Percentiles rank a stretch among this genome's conserved stretches.
Conservation (phyloP, 345 rosid species). For the Carallia brachiata region DNA sequence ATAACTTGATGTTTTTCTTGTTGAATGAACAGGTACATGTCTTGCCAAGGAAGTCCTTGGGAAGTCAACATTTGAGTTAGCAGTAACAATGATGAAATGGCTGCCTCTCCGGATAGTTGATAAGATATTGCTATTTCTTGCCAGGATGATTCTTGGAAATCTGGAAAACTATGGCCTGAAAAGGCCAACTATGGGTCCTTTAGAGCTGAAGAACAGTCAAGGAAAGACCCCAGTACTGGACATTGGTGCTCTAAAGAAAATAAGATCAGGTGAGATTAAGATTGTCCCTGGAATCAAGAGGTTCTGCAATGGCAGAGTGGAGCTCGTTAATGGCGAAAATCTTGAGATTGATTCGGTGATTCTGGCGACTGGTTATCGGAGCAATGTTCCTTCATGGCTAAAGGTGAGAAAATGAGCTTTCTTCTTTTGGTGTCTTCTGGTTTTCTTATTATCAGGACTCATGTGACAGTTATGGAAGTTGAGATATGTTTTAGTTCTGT, state of each 20-base stretch:
- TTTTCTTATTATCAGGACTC: slow-evolving; percentile 9
- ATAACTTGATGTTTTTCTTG: background rate
- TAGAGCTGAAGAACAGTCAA: slow-evolving; percentile 52
- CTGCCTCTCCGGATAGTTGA: slow-evolving; percentile 76
- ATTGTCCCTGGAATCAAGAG: slow-evolving; percentile 71
- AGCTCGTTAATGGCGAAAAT: slow-evolving; percentile 54
- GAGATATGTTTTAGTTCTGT: slow-evolving; percentile 2
- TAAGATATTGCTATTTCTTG: slow-evolving; percentile 51
- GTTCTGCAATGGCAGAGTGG: slow-evolving; percentile 48
- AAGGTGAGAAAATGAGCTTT: slow-evolving; percentile 45
- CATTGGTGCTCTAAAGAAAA: slow-evolving; percentile 63
- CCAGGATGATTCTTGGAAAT: slow-evolving; percentile 57
- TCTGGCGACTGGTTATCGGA: slow-evolving; percentile 78
- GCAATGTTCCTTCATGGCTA: slow-evolving; percentile 74
- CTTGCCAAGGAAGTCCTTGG: slow-evolving; percentile 25
- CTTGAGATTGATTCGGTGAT: slow-evolving; percentile 60
- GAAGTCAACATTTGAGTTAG: slow-evolving; percentile 39
- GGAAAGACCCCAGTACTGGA: slow-evolving; percentile 90
- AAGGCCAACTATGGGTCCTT: slow-evolving; percentile 63
- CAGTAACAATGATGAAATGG: slow-evolving; percentile 55
- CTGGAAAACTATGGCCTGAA: slow-evolving; percentile 59
- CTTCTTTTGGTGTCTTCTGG: slow-evolving; percentile 23
- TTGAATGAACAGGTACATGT: slow-evolving; percentile 24
- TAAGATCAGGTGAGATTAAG: slow-evolving; percentile 67
- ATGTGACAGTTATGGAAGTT: slow-evolving; percentile 32